Base-by-base conservation (phyloP, 1,284 basidiomycete species). In the Anthracocystis panici-leucophaei region DNA sequence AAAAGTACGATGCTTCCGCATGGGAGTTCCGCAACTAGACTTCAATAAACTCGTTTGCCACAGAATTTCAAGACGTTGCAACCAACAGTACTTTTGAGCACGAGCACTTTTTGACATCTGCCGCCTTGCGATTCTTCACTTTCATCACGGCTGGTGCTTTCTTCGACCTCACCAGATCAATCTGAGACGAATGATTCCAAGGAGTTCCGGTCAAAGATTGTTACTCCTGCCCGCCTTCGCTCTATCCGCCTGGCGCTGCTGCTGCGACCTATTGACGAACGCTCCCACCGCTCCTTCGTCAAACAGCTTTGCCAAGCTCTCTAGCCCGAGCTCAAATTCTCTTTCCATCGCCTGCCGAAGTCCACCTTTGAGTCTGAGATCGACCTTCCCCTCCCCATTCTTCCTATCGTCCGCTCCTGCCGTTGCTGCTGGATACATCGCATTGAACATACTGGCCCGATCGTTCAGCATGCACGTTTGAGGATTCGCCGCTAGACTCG, bases 1-100 rank as follows among this genome's bases (percentile, higher is more conserved):
- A 85, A 55, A 81, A 84, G 38, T 85, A 75, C 42, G 82, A 85
- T 46, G 56, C 69, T 33, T 65, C 65, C 25, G 51, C 79, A 4
- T 85, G 85, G 85, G 54, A 74, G 46, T 73, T 70, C 50, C 70
- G 79, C 51, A 70, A 71, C 56, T 75, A 62, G 49, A 45, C 0
- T 14, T 31, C 51, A 8, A 6, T 5, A 11, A 11, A 16, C 21
- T 33, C 18, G n/a, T 31, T 21, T 5, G 41, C 18, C 7, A 20
- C 10, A 20, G n/a, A 42, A 3, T 16, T 21, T 6, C 20, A 11
- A 42, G 20, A 5, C 25, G 20, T n/a, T 5, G 20, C n/a, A 52
- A 25, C 18, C 21, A 31, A 20, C n/a, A 14, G 16, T 20, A 7
- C 48, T 31, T 21, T 33, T 8, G 5, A 20, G 48, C 31, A 31